These are phyloP conservation scores for Carnegiea gigantea DNA, from an alignment of 179 eudicot genomes.

Conservation along the genomic window DNA sequence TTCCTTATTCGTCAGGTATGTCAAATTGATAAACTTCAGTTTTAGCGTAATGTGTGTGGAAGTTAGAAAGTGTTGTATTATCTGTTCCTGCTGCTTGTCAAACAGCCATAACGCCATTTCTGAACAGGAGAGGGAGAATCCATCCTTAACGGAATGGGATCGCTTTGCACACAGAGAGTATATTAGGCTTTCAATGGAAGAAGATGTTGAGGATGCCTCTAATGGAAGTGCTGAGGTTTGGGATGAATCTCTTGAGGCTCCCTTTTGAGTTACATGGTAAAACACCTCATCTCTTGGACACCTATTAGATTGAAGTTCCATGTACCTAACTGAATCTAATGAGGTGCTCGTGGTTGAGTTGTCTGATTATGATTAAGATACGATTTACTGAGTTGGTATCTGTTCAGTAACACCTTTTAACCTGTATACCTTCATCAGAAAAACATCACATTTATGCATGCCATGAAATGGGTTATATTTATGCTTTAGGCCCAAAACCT, in stretches of 20 bases:
- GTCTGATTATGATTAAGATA: background rate
- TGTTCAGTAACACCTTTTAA: background rate
- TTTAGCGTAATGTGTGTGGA: background rate
- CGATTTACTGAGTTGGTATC: background rate
- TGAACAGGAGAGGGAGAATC: constrained; percentile 92
- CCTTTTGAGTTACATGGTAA: constrained; percentile 65
- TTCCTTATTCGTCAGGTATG: constrained; percentile 94
- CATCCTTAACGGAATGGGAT: constrained; percentile 95
- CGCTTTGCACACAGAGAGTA: constrained; percentile 98
- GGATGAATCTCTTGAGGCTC: constrained; percentile 99
- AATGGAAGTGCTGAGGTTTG: constrained; percentile 99
- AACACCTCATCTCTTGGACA: background rate
- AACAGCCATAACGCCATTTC: background rate
- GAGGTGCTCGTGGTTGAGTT: background rate
- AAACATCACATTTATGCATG: background rate
- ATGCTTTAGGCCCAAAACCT: background rate
- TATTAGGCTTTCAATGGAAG: constrained; percentile 98
- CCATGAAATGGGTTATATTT: background rate
- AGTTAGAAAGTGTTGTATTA: background rate
- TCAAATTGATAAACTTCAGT: constrained; percentile 1
- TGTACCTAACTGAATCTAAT: background rate
- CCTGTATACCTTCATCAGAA: background rate
- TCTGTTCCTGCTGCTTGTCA: background rate
- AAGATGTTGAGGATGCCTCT: constrained; percentile 97
- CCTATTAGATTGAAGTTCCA: background rate